Evolutionary conservation across 768 basidiomycete species (phyloP), one percentile per base, ranked within the genome.

Genomic region (Macrolepiota fuliginosa): DNA sequence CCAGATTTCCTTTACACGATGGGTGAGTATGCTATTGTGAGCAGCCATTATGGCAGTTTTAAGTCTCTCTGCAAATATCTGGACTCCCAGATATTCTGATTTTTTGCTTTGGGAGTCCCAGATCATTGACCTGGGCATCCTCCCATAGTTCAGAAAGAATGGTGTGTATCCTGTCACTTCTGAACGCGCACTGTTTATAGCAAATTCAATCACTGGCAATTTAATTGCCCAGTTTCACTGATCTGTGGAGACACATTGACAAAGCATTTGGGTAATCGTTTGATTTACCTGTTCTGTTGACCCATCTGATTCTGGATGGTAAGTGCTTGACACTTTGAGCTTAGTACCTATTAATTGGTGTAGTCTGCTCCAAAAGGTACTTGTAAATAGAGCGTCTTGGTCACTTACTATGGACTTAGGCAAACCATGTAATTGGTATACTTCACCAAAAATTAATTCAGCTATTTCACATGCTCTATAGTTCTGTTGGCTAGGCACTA

Each of bases 11-110:
- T 66, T 54, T 0, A 74, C 65, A 39, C 72, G 68, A 4, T 76
- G 70, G 1, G 59, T 22, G 55, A 73, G 22, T 0, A 78, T 65
- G 53, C 68, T 71, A 50, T 77, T 74, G 36, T 72, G 71, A 0
- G 72, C 74, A 25, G 66, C 58, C 11, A 66, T 57, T 1, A 74
- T 50, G 37, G 73, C 67, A n/a, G 29, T 49, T 29, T 64, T 67
- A 13, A 64, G 2, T 24, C 54, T 61, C 9, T 19, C 12, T 17
- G 66, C 58, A 39, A 63, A 65, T 1, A 24, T 45, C 0, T 46
- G 35, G 4, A 67, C 64, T 0, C 62, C 58, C 0, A 61, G 63
- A 24, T 59, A 66, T 29, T 67, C 58, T 19, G 22, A 13, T 19
- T 56, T 7, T 32, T 32, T 52, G n/a, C n/a, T 2, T 3, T n/a